Evolutionary conservation across 1,284 basidiomycete species (phyloP), one percentile per base, ranked within the genome.

Genomic region (Ceratobasidium sp.): DNA sequence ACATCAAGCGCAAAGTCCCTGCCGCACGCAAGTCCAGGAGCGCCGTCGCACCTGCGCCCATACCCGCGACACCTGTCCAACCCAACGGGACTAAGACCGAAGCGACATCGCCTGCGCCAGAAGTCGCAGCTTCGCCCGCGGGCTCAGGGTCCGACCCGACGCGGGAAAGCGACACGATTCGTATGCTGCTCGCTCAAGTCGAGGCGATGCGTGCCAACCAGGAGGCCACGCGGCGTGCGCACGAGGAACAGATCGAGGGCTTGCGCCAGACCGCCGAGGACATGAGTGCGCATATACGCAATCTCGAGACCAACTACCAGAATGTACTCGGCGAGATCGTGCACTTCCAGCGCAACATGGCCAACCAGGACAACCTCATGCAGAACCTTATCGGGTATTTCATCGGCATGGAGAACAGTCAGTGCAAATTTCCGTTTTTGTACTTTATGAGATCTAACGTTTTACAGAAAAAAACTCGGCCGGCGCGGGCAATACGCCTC

Each of bases 1-100:
- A 95, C 81, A 98, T 98, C 85, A 96, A 96, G 85, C 92, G 96
- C 80, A 97, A 97, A 85, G 92, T 94, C 17, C 95, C 95, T 52
- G 88, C 90, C 13, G 89, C 90, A 73, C 90, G 91, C 78, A 93
- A 91, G 84, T 82, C 85, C n/a, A 61, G 44, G 37, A 13, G 32
- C 2, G 79, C 7, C 59, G 34, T 11, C 70, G 76, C 78, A 19
- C 78, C 66, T n/a, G 51, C 76, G 43, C 49, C 77, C 17, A 57
- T 32, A 51, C 54, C 69, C 32, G 77, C 75, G 76, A 77, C 77
- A 76, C 80, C 79, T 80, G 54, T 80, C 76, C 79, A 83, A 75
- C 65, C 79, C 77, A 76, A 82, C 78, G 82, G 81, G 78, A 79
- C 76, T 76, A 79, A 79, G 25, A 78, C 80, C 77, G 81, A 81